These are phyloP conservation scores for Lachancea nothofagi DNA, from an alignment of 805 yeast species.

Conservation along the genomic window DNA sequence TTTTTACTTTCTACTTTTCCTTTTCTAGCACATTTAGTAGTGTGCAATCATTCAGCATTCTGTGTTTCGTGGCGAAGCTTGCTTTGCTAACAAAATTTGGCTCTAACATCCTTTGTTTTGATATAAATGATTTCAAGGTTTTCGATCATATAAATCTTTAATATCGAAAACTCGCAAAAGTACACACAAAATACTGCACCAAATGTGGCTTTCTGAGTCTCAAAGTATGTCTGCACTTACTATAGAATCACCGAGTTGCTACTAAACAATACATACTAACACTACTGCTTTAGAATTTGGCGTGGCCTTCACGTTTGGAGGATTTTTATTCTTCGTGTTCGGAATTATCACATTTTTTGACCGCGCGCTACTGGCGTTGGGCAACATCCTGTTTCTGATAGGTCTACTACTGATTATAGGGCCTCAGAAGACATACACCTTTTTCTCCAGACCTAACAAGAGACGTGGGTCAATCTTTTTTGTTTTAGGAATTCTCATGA, in stretches of 20 bases:
- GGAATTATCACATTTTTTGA: constrained; percentile 87
- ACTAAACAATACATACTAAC: constrained; percentile 3
- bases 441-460: constrained; percentile 83
- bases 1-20: no score
- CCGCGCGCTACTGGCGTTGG: constrained; percentile 81
- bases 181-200: not conserved
- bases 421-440: constrained; percentile 69
- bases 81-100: no score
- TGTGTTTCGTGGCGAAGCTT: no score
- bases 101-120: no score
- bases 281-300: constrained; percentile 61
- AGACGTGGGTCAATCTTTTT: constrained; percentile 83
- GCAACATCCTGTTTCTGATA: constrained; percentile 71
- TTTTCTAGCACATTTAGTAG: no score
- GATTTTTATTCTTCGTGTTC: constrained; percentile 64
- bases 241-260: no score
- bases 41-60: no score
- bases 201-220: constrained; percentile 70
- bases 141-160: no score
- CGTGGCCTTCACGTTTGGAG: constrained; percentile 86
- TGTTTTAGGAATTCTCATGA: constrained; percentile 65
- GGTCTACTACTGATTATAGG: constrained; percentile 88
- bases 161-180: not conserved
- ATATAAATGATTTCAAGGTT: not conserved
- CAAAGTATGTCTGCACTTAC: constrained; percentile 50